Percentiles rank a stretch among this genome's conserved stretches.
Evolutionary conservation across 2,329 filamentous ascomycete species (phyloP).

Genomic region (Calycina herbarum): DNA sequence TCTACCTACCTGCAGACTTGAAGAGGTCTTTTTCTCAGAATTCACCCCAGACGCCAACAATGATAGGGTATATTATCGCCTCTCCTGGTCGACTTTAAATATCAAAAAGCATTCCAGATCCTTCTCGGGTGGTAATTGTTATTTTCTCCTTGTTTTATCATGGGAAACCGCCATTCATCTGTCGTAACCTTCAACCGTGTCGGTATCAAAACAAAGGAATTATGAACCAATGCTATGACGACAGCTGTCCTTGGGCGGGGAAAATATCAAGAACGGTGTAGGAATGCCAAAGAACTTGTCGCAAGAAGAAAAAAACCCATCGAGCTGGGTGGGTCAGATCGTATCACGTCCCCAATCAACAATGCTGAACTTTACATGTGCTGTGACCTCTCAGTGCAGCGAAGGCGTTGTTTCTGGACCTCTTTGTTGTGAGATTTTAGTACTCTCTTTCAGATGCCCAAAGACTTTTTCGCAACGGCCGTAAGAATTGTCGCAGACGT

Average conservation of each 20-base stretch:
- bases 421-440: neutral
- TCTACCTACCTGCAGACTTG: no score
- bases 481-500: neutral
- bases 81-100: no score
- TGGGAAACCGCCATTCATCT: no score
- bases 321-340: neutral
- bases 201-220: neutral
- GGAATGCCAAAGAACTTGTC: neutral
- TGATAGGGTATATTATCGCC: no score
- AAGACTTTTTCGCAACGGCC: neutral
- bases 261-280: neutral
- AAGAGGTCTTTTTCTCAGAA: no score
- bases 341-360: neutral
- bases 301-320: neutral
- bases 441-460: neutral
- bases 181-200: neutral
- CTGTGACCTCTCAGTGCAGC: neutral
- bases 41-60: no score
- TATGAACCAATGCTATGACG: neutral
- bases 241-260: neutral
- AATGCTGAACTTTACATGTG: neutral
- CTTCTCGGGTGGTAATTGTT: no score
- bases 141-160: no score
- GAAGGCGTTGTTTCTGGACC: neutral
- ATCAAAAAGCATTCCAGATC: no score